Evolutionary conservation across 352 stramenopile species (phyloP), one percentile per base, ranked within the genome.

Genomic region (Globisporangium recalcitrans): DNA sequence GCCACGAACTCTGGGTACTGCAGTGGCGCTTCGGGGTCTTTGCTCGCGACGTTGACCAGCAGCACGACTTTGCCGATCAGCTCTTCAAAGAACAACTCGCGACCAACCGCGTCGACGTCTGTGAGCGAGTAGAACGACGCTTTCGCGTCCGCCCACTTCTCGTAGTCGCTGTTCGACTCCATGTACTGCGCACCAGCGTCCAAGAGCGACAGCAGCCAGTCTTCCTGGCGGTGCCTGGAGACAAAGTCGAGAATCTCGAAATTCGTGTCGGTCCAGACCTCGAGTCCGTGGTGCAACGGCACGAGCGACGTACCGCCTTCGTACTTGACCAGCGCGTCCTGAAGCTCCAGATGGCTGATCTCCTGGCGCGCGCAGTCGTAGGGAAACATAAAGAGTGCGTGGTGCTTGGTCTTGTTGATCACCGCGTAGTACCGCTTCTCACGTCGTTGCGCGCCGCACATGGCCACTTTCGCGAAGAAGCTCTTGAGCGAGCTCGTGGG

Each of bases 41-140:
- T 80, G 2, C 73, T 86, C 11, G 85, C 87, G 16, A 92, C 85
- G 60, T 93, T 96, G 2, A 94, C 83, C 65, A 96, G 75, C 31
- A 76, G 42, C 24, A 84, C 63, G 56, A 93, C 78, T 21, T 85
- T 65, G 44, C 74, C 75, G n/a, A 64, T 11, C 51, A 68, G 56
- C 26, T 46, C 34, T 24, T 61, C 57, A 62, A 83, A 65, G 4
- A 27, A 31, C 16, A 78, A 52, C 22, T 27, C 19, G 7, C 68
- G 14, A 4, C 65, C 65, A 13, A 29, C 31, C 1, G 57, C 58
- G 10, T 70, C 49, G 10, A 55, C 47, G 19, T 67, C 61, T 9
- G 7, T 34, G 27, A 68, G 56, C 26, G 54, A 42, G 26, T 68
- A 68, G 48, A 65, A 69, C 26, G 57, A 69, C 42, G 63, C 58